Evolutionary conservation across 2,329 filamentous ascomycete genomes (phyloP).

Genomic region (Sporothrix protearum): DNA sequence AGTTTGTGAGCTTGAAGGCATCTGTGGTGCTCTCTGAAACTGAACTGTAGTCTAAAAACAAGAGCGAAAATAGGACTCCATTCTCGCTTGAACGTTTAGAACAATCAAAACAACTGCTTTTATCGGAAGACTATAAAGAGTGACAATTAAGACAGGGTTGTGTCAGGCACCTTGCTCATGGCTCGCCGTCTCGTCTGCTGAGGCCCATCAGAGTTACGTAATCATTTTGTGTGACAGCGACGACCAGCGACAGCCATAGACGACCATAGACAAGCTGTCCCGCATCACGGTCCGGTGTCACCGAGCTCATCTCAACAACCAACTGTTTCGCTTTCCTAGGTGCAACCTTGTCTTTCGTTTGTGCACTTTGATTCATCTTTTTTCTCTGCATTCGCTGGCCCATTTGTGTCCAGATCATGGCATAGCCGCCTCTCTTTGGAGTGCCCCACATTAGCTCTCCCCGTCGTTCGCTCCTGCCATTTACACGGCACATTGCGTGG

Average conservation of each 20-base stretch:
- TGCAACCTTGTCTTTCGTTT: neutral
- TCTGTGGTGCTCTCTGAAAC: neutral
- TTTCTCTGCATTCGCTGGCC: neutral
- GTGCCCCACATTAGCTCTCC: neutral
- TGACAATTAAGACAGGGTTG: no score
- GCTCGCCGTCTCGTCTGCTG: neutral
- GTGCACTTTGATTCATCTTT: neutral
- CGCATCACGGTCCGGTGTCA: neutral
- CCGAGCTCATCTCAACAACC: neutral
- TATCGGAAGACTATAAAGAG: no score
- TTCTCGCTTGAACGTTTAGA: neutral
- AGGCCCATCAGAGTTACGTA: constrained; percentile 9
- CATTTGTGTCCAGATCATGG: neutral
- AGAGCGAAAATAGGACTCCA: neutral
- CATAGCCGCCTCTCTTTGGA: neutral
- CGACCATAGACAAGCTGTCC: constrained; percentile 4
- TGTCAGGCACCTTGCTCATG: neutral
- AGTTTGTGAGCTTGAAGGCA: neutral
- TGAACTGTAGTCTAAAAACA: neutral
- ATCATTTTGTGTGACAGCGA: neutral
- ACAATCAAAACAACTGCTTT: neutral
- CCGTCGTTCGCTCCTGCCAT: neutral
- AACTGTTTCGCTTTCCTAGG: neutral
- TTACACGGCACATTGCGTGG: neutral
- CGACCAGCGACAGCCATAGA: no score